Evolutionary conservation across 345 rosid genomes (phyloP).

Genomic region (Murraya koenigii): DNA sequence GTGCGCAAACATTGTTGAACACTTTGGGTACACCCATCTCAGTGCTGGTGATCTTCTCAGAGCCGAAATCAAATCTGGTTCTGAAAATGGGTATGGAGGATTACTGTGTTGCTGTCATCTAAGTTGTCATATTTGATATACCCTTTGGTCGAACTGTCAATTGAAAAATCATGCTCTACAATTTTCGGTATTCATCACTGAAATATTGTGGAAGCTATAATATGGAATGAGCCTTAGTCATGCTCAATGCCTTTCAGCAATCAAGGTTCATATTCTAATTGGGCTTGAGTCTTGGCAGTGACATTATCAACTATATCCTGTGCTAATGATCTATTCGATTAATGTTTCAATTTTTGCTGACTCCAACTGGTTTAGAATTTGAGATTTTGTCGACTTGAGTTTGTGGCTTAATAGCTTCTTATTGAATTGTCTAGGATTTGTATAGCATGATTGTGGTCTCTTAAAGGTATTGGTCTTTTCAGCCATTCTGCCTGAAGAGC

Average conservation of each 20-base stretch:
- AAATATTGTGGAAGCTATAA: not conserved
- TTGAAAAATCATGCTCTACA: not conserved
- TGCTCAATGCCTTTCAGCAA: not conserved
- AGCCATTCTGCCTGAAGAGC: not conserved
- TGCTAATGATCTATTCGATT: not conserved
- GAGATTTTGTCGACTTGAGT: not conserved
- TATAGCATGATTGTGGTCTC: not conserved
- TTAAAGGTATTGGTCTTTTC: not conserved
- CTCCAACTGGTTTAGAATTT: not conserved
- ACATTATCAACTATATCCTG: not conserved
- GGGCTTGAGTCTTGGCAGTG: not conserved
- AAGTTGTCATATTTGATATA: not conserved
- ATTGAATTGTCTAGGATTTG: not conserved
- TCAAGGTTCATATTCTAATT: not conserved
- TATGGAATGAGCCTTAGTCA: not conserved
- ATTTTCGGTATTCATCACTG: not conserved
- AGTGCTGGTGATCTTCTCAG: conserved; percentile 89
- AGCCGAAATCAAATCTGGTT: conserved; percentile 67
- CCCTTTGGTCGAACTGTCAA: not conserved
- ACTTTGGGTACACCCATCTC: conserved; percentile 73
- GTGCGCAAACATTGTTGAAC: conserved; percentile 58
- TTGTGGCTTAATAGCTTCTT: not conserved
- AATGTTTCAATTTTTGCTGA: not conserved
- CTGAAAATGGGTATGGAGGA: conserved; percentile 63
- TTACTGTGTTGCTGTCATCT: not conserved